Base-by-base conservation (phyloP, 805 yeast species). In the Dipodascus geniculatus region DNA sequence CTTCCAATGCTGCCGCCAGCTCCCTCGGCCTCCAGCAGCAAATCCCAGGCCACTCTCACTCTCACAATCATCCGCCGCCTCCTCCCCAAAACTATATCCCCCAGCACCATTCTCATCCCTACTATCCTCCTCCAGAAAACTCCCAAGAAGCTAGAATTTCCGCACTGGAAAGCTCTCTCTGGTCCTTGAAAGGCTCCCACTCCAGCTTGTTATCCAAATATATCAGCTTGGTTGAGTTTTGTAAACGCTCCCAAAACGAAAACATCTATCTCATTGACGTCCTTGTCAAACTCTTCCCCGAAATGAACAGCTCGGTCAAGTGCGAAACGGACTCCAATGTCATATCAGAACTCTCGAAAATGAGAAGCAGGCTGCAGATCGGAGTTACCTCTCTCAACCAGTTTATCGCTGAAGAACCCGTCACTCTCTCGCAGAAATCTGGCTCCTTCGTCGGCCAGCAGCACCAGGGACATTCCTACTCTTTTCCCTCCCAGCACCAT, bases 1-100 rank as follows among this genome's bases (percentile, higher is more conserved):
- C 49, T 4, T 38, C 44, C 6, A 38, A 38, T 17, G 20, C 44
- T 17, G 19, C 20, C 14, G 19, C 44, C 4, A 28, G 33, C 33
- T 28, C 33, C 11, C 19, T 38, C 11, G 44, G 44, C 14, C 4
- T 38, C 14, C 44, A 38, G 20, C 24, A 47, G 24, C 49, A 22
- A 22, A 14, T 22, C 4, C 49, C 3, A 22, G 31, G 49, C 28
- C 49, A 47, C 16, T 23, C 49, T 14, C 49, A 22, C 8, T n/a
- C n/a, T n/a, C n/a, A n/a, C n/a, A n/a, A n/a, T n/a, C n/a, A n/a
- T n/a, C 48, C 20, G 8, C 48, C 6, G 11, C 28, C n/a, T 8
- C 49, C 49, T 22, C 49, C 31, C n/a, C 49, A 47, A 47, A 22
- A 47, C 31, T 23, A 47, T 14, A 22, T 47, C 4, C 49, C 49